These are phyloP conservation scores for Aquilaria malaccensis DNA, from an alignment of 345 rosid species.

Conservation along the genomic window DNA sequence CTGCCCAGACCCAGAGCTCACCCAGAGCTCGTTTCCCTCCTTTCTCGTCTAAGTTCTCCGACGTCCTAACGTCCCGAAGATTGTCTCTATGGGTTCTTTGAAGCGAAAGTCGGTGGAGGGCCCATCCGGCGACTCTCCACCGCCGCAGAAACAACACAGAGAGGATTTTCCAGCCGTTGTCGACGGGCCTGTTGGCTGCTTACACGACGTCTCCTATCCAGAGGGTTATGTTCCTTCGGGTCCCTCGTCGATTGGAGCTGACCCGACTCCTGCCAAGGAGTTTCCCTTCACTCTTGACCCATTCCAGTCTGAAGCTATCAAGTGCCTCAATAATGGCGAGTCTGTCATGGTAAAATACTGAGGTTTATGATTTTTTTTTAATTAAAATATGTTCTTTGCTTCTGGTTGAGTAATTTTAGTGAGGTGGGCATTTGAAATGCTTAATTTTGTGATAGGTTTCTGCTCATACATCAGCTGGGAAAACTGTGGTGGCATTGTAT, in stretches of 20 bases:
- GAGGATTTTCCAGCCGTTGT: slow-evolving; percentile 23
- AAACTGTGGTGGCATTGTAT: slow-evolving; percentile 90
- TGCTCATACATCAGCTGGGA: slow-evolving; percentile 99
- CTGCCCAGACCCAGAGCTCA: too few relatives aligned
- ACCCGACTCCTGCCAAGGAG: slow-evolving; percentile 66
- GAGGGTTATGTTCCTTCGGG: slow-evolving; percentile 44
- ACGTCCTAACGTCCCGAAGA: too few relatives aligned
- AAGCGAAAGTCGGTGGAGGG: slow-evolving; percentile 54
- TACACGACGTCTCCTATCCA: slow-evolving; percentile 85
- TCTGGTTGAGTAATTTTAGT: not conserved
- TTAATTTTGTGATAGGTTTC: slow-evolving; percentile 52
- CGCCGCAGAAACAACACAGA: slow-evolving; percentile 37
- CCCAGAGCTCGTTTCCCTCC: too few relatives aligned
- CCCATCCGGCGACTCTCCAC: slow-evolving; percentile 26
- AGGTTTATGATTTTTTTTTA: not conserved
- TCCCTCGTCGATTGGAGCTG: slow-evolving; percentile 19
- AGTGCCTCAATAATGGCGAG: slow-evolving; percentile 77
- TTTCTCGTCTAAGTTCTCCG: too few relatives aligned
- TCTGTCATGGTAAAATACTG: slow-evolving; percentile 68
- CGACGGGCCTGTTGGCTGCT: slow-evolving; percentile 43
- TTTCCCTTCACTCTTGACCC: slow-evolving; percentile 91
- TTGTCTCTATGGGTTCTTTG: slow-evolving; percentile 37
- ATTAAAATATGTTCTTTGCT: slow-evolving; percentile 5
- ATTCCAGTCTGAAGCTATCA: slow-evolving; percentile 92
- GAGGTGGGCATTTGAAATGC: not conserved